Evolutionary conservation across 2,329 filamentous ascomycete species (phyloP).

Genomic region (Aspergillus hiratsukae): DNA sequence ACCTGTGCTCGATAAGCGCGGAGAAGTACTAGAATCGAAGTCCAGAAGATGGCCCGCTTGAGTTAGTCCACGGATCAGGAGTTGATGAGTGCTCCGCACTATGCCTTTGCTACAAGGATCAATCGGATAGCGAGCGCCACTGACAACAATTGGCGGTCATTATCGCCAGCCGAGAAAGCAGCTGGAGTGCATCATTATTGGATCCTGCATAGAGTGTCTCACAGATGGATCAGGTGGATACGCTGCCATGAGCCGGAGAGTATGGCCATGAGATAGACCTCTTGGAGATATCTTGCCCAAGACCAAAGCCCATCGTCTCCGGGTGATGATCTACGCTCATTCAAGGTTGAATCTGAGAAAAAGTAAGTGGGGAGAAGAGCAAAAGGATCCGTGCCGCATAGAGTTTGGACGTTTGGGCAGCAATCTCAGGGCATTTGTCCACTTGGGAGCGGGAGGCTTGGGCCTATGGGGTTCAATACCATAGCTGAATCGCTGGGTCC

Average conservation of each 20-base stretch:
- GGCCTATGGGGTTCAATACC: constrained; percentile 6
- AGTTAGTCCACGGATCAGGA: not conserved
- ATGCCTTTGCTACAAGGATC: constrained; percentile 8
- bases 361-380: not conserved
- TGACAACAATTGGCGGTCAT: constrained; percentile 9
- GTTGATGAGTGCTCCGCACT: constrained; percentile 5
- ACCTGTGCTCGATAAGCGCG: constrained; percentile 8
- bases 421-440: constrained; percentile 15
- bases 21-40: not conserved
- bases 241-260: not conserved
- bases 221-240: not conserved
- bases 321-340: not conserved
- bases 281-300: not conserved
- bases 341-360: not conserved
- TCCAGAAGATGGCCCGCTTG: not conserved
- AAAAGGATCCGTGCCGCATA: not conserved
- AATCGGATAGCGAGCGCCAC: constrained; percentile 1
- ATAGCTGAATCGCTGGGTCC: constrained; percentile 2
- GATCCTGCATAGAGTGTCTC: not conserved
- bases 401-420: not conserved
- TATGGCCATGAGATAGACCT: not conserved
- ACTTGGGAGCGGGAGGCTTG: constrained; percentile 12
- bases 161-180: constrained; percentile 2
- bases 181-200: not conserved
- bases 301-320: not conserved